Evolutionary conservation across 305 asterid genomes (phyloP).

Genomic region (Solanum chacoense): DNA sequence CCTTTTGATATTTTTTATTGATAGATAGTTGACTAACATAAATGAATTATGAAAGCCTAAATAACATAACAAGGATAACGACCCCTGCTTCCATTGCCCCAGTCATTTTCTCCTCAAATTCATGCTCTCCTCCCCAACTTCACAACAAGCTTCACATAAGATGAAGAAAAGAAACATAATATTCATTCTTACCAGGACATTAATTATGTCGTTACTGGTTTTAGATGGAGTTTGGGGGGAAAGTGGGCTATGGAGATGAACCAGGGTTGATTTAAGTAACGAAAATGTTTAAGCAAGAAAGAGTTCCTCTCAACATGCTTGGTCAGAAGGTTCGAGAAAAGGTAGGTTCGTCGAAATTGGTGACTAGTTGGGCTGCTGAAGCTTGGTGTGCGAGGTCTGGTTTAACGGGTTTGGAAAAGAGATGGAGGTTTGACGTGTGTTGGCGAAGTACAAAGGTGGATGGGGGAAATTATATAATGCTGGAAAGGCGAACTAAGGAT

Average conservation of each 20-base stretch:
- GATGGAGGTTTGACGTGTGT: background rate
- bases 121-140: background rate
- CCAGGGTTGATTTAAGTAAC: background rate
- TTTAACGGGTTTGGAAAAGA: background rate
- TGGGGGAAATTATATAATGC: background rate
- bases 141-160: background rate
- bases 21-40: background rate
- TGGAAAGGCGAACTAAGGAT: background rate
- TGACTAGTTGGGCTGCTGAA: background rate
- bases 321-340: background rate
- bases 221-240: background rate
- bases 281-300: background rate
- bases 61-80: background rate
- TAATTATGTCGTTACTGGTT: background rate
- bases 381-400: background rate
- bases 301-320: background rate
- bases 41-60: background rate
- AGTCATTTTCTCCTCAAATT: background rate
- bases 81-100: background rate
- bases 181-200: background rate
- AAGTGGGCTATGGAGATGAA: background rate
- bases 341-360: background rate
- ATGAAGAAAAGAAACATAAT: background rate
- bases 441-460: background rate
- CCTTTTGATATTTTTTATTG: background rate